A percentile compares a stretch with the other conserved stretches of the same genome.
phyloP scores from a whole-genome alignment of 345 rosid species.

The Salix purpurea region DNA sequence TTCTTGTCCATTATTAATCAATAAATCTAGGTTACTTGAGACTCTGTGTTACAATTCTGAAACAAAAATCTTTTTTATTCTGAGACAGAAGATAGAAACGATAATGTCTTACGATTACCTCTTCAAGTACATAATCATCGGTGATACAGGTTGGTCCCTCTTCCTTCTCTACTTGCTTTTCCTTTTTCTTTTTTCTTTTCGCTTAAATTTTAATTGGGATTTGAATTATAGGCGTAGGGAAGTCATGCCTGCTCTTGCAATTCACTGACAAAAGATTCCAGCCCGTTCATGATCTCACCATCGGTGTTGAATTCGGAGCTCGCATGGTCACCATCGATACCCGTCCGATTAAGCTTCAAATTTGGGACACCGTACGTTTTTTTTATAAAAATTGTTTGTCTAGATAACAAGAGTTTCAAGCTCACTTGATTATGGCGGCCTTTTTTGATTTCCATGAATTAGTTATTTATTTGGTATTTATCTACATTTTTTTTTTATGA shows the following conservation, averaged over 20 bases:
- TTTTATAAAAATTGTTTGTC: background rate
- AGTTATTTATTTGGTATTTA: too few species aligned
- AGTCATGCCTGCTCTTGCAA: slow-evolving; percentile 62
- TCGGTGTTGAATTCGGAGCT: slow-evolving; percentile 75
- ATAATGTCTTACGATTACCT: slow-evolving; percentile 69
- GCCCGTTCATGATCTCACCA: slow-evolving; percentile 70
- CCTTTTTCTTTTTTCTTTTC: background rate
- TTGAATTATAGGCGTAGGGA: slow-evolving; percentile 52
- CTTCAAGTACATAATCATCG: slow-evolving; percentile 68
- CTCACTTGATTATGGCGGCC: too few species aligned
- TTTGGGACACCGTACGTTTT: slow-evolving; percentile 60
- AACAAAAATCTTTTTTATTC: background rate
- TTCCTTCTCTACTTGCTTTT: background rate
- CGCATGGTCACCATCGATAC: slow-evolving; percentile 65
- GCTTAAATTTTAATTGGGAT: background rate
- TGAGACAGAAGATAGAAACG: background rate
- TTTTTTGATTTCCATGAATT: too few species aligned
- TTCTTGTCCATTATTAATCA: background rate
- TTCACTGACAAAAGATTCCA: slow-evolving; percentile 79
- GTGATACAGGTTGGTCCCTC: slow-evolving; percentile 41
- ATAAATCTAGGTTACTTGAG: background rate
- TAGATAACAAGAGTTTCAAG: background rate
- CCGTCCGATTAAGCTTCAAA: slow-evolving; percentile 62
- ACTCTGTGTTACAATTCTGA: background rate
- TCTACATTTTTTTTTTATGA: too few species aligned